phyloP scores from a whole-genome alignment of 345 rosid species.

The Adansonia digitata region DNA sequence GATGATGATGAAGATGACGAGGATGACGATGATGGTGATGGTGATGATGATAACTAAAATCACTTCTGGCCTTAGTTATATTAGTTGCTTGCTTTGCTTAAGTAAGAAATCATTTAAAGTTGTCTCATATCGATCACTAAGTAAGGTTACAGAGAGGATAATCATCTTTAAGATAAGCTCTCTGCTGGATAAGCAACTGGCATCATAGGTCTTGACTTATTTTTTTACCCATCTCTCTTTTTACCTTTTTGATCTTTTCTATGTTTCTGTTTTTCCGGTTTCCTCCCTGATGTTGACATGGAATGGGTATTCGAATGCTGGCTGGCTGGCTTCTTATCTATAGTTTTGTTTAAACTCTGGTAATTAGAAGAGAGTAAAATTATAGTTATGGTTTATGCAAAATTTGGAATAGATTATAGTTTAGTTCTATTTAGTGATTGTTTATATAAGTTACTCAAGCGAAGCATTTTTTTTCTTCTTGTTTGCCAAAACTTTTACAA shows the following conservation, averaged over 20 bases:
- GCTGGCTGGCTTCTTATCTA: not conserved
- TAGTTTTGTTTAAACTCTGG: not conserved
- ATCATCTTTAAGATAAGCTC: constrained; percentile 17
- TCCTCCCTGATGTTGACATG: constrained; percentile 10
- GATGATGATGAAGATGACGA: constrained; percentile 21
- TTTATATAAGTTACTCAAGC: too few relatives aligned
- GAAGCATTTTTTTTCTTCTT: too few relatives aligned
- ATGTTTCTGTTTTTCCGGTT: constrained; percentile 16
- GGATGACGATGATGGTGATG: constrained; percentile 31
- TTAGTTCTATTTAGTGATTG: too few relatives aligned
- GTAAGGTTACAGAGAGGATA: constrained; percentile 25
- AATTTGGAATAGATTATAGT: too few relatives aligned
- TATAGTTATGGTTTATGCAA: too few relatives aligned
- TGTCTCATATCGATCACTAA: constrained; percentile 23
- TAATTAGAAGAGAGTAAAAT: too few relatives aligned
- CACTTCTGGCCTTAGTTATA: not conserved
- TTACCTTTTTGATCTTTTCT: not conserved
- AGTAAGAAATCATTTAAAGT: constrained; percentile 35
- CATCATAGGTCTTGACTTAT: constrained; percentile 13
- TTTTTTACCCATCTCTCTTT: constrained; percentile 6
- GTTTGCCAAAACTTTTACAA: too few relatives aligned
- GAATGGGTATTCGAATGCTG: not conserved
- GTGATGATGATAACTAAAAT: constrained; percentile 31
- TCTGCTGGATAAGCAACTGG: constrained; percentile 21
- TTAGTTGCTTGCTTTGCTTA: constrained; percentile 16